phyloP scores from a whole-genome alignment of 2,329 filamentous ascomycete species.

The Erysiphe neolycopersici region DNA sequence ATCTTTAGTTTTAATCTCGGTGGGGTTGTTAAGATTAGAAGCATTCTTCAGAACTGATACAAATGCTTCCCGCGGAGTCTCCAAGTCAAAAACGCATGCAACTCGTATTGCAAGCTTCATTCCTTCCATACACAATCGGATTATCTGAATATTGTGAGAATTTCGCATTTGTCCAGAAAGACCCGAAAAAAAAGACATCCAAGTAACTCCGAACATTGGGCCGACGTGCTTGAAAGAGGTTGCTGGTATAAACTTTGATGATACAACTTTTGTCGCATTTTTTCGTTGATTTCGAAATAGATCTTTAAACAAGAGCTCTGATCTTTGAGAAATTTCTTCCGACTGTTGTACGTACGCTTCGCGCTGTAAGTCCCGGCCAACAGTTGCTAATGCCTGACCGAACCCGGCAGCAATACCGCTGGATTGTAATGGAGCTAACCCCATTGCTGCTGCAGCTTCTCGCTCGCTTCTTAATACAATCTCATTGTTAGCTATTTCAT shows the following conservation, averaged over 20 bases:
- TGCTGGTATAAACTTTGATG: conserved; percentile 61
- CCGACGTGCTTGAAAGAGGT: conserved; percentile 87
- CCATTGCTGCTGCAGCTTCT: conserved; percentile 61
- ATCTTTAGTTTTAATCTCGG: conserved; percentile 89
- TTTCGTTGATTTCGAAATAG: conserved; percentile 71
- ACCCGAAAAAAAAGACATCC: conserved; percentile 97
- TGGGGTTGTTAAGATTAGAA: conserved; percentile 85
- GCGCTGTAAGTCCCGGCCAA: conserved; percentile 69
- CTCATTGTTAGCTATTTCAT: conserved; percentile 75
- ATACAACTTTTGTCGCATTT: conserved; percentile 40
- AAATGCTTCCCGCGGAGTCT: conserved; percentile 85
- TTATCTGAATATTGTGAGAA: conserved; percentile 73
- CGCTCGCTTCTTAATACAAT: conserved; percentile 87
- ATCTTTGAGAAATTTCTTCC: conserved; percentile 56
- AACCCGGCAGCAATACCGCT: conserved; percentile 56
- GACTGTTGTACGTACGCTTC: conserved; percentile 90
- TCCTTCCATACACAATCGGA: conserved; percentile 79
- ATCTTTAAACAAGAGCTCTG: conserved; percentile 73
- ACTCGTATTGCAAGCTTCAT: conserved; percentile 86
- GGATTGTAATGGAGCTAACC: conserved; percentile 29
- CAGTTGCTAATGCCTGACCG: conserved; percentile 71
- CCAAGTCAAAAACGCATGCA: conserved; percentile 74
- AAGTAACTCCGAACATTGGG: conserved; percentile 95
- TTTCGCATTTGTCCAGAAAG: conserved; percentile 85
- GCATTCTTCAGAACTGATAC: conserved; percentile 79